Conservation (phyloP, 2,329 filamentous ascomycete genomes). For the Claviceps africana region DNA sequence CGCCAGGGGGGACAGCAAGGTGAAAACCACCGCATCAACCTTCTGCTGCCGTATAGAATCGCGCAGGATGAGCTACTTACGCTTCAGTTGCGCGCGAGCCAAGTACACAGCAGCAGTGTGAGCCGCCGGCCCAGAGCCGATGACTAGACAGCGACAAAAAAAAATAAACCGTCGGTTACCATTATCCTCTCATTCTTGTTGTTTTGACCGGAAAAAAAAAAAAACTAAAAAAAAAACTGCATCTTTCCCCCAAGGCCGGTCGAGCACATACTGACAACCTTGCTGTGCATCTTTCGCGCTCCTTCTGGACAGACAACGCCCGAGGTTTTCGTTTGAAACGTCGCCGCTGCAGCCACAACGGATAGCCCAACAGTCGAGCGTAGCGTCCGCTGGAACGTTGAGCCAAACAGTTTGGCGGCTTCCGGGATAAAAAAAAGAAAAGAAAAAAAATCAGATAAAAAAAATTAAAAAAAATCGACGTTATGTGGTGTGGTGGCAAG, state of each 20-base stretch:
- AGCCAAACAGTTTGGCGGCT: conserved; percentile 83
- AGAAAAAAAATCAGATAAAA: no score
- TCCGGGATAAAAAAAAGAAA: no score
- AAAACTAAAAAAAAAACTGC: no score
- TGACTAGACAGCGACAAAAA: conserved; percentile 37
- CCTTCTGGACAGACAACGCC: not conserved
- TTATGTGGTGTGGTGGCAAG: not conserved
- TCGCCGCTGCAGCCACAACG: conserved; percentile 48
- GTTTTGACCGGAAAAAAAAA: not conserved
- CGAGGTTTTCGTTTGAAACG: conserved; percentile 34
- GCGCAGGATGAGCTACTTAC: conserved; percentile 24
- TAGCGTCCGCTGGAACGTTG: conserved; percentile 60
- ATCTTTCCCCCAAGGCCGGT: not conserved
- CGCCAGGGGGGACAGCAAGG: no score
- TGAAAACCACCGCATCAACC: not conserved
- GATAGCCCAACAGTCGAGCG: conserved; percentile 63
- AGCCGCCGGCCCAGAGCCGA: conserved; percentile 91
- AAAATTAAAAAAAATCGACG: no score
- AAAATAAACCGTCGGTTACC: not conserved
- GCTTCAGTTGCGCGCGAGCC: conserved; percentile 83
- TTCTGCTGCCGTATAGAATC: no score
- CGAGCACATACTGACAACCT: conserved; percentile 63
- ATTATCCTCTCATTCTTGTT: not conserved
- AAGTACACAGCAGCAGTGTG: conserved; percentile 97
- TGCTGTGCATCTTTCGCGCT: conserved; percentile 71